These are phyloP conservation scores for Climacium dendroides DNA, from an alignment of 225 moss, liverwort and hornwort genomes.

Conservation along the genomic window DNA sequence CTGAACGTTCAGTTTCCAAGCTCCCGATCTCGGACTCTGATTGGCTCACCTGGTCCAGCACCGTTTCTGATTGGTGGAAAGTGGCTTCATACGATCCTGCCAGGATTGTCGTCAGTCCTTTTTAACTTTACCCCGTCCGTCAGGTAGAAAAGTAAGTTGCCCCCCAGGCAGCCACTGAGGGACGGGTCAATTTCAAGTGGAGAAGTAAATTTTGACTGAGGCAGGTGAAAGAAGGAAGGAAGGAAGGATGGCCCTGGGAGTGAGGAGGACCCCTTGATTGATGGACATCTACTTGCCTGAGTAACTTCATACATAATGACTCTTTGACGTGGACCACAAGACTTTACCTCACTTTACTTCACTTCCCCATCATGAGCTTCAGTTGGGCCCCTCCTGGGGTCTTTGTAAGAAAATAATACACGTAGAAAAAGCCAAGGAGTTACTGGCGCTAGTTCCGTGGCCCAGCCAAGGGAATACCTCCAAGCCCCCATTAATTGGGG, in stretches of 20 bases:
- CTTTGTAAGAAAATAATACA: background rate
- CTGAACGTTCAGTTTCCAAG: too few relatives aligned
- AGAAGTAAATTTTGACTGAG: background rate
- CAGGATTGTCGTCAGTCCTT: background rate
- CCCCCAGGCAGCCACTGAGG: too few relatives aligned
- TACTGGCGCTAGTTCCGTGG: background rate
- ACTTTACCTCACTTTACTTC: background rate
- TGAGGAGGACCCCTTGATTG: background rate
- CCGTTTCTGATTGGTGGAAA: background rate
- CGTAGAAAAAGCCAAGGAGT: background rate
- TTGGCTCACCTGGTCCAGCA: background rate
- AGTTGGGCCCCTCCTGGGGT: too few relatives aligned
- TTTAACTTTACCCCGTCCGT: too few relatives aligned
- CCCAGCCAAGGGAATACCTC: background rate
- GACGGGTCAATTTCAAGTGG: background rate
- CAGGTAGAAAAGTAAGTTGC: too few relatives aligned
- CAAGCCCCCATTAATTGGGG: background rate
- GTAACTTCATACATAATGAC: too few relatives aligned
- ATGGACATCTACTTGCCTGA: background rate
- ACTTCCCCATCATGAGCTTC: slow-evolving; percentile 1
- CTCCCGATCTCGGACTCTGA: too few relatives aligned
- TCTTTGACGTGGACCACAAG: background rate
- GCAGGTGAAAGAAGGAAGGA: too few relatives aligned
- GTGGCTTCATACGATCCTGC: background rate
- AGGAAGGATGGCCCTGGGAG: too few relatives aligned